Conservation (phyloP, 1,284 basidiomycete species). For the Vanrija pseudolonga region DNA sequence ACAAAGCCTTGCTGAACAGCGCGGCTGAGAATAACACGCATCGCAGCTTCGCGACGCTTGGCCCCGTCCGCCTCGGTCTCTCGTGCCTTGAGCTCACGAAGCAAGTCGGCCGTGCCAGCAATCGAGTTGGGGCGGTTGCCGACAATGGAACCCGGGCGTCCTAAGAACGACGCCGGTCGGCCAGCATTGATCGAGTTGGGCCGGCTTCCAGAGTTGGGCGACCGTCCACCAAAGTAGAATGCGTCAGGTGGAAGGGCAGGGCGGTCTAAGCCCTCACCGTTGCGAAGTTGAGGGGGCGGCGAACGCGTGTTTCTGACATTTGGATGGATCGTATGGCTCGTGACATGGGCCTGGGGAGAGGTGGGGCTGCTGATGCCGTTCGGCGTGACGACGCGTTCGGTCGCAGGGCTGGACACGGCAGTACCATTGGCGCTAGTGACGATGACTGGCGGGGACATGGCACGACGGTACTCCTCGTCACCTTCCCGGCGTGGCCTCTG, state of each 20-base stretch:
- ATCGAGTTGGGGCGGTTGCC: conserved; percentile 42
- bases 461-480: conserved; percentile 55
- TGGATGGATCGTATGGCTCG: conserved; percentile 21
- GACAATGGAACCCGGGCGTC: conserved; percentile 26
- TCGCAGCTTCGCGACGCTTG: conserved; percentile 77
- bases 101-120: conserved; percentile 66
- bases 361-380: conserved; percentile 16
- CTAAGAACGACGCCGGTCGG: conserved; percentile 8
- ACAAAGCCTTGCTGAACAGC: conserved; percentile 80
- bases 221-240: conserved; percentile 58
- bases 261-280: conserved; percentile 29
- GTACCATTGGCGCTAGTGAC: background rate
- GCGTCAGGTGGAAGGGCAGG: conserved; percentile 55
- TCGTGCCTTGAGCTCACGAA: conserved; percentile 71
- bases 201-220: conserved; percentile 52
- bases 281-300: conserved; percentile 37
- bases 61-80: conserved; percentile 74
- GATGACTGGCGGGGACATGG: conserved; percentile 53
- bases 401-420: conserved; percentile 6
- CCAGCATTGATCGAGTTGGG: conserved; percentile 53
- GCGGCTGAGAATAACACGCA: conserved; percentile 74
- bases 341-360: background rate
- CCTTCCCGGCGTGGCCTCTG: conserved; percentile 64
- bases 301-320: conserved; percentile 27
- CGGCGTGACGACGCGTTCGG: conserved; percentile 15